Percentiles rank a stretch among this genome's conserved stretches.
These are phyloP conservation scores for Fusarium lyarnte DNA, from an alignment of 2,329 filamentous ascomycete genomes.

Conservation along the genomic window DNA sequence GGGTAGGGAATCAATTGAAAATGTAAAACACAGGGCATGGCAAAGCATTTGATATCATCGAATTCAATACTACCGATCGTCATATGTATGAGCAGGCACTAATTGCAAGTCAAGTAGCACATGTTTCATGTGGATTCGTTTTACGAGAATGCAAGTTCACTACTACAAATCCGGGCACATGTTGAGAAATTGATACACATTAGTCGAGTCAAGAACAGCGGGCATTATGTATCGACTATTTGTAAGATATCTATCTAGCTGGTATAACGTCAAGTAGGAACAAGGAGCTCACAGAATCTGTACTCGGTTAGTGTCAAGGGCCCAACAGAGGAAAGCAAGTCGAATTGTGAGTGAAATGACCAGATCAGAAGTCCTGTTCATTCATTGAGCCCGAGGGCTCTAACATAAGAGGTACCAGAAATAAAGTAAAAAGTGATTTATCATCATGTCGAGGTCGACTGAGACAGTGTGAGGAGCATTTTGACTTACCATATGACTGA, in stretches of 20 bases:
- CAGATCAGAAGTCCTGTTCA: constrained; percentile 84
- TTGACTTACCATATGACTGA: constrained; percentile 48
- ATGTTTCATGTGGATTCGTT: background rate
- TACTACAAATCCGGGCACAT: background rate
- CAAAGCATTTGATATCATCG: constrained; percentile 24
- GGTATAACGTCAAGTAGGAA: background rate
- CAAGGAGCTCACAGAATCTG: background rate
- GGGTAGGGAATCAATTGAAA: constrained; percentile 38
- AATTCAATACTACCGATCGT: constrained; percentile 5
- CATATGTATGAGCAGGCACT: background rate
- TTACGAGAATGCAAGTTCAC: background rate
- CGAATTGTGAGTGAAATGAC: constrained; percentile 19
- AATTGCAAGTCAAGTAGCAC: background rate
- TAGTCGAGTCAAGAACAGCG: background rate
- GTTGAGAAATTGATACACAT: background rate
- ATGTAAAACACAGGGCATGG: constrained; percentile 45
- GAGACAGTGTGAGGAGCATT: background rate
- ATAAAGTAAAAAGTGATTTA: constrained; percentile 67
- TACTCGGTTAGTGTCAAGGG: constrained; percentile 31
- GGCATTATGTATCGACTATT: background rate
- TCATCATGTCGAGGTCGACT: constrained; percentile 71
- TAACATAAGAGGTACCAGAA: constrained; percentile 99
- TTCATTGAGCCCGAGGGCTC: constrained; percentile 76
- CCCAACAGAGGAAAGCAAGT: constrained; percentile 4
- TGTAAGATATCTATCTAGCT: background rate